These are phyloP conservation scores for Saturnispora ahearnii DNA, from an alignment of 805 yeast species.

Conservation along the genomic window DNA sequence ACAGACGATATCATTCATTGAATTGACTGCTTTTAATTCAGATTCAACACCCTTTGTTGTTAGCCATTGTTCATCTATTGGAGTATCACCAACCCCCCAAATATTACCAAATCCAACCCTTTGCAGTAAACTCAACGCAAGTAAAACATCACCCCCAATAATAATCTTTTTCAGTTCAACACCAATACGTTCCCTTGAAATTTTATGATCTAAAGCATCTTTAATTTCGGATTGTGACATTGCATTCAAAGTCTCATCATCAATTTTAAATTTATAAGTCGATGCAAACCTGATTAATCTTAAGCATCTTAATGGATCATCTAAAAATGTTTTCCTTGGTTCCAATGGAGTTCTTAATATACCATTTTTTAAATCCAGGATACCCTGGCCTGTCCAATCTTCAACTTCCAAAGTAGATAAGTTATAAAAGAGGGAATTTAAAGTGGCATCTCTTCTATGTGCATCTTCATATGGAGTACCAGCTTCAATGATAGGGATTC, in stretches of 20 bases:
- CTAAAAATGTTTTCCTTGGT: conserved; percentile 78
- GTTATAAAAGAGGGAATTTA: conserved; percentile 88
- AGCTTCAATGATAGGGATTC: conserved; percentile 74
- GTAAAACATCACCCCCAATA: conserved; percentile 49
- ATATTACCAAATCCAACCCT: conserved; percentile 49
- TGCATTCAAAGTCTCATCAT: conserved; percentile 45
- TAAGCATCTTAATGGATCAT: conserved; percentile 87
- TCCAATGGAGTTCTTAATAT: conserved; percentile 80
- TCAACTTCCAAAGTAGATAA: conserved; percentile 61
- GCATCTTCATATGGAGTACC: conserved; percentile 95
- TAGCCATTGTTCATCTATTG: conserved; percentile 15
- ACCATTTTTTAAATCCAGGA: conserved; percentile 61
- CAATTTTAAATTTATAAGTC: conserved; percentile 62
- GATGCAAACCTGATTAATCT: conserved; percentile 82
- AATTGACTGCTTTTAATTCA: conserved; percentile 12
- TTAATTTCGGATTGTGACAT: conserved; percentile 57
- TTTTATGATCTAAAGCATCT: conserved; percentile 54
- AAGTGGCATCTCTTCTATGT: conserved; percentile 85
- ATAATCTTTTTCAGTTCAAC: conserved; percentile 73
- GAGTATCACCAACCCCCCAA: conserved; percentile 36
- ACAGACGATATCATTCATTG: conserved; percentile 16
- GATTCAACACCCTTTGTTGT: conserved; percentile 9
- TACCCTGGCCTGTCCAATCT: conserved; percentile 74
- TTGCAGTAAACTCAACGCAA: conserved; percentile 54
- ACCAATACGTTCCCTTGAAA: conserved; percentile 86